Base-by-base conservation (phyloP, 2,329 filamentous ascomycete species). In the Stemphylium beticola region DNA sequence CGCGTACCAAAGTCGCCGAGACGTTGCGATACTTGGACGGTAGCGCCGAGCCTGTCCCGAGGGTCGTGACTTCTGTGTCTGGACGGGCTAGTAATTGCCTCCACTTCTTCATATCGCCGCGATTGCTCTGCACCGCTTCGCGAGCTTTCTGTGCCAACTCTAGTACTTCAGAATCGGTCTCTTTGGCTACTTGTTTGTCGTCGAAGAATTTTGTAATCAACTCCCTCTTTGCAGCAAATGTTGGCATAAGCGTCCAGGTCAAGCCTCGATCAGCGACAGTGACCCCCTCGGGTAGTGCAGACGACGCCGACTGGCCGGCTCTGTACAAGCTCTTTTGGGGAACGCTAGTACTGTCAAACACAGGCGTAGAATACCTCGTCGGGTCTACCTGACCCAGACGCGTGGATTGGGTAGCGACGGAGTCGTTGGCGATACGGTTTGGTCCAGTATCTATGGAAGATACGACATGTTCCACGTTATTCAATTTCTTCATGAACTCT, bases 21-120 rank as follows among this genome's bases (percentile, higher is more conserved):
- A 99, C 95, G 72, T 98, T 99, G 66, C 95, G 90, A 74, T 97
- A 95, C 73, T 96, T 96, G 31, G 92, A 96, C 1, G 95, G 95
- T 14, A 90, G 73, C 0, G 93, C 90, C 3, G 93, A 98, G 8
- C 95, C 95, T 2, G 95, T 99, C 5, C 95, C 95, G 0, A 99
- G 83, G 1, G 92, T 86, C 34, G 93, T 88, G 43, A 99, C 85
- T 74, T 97, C 92, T 0, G 88, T 86, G 65, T 97, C 88, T 31
- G 85, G 82, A 61, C 86, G 85, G 2, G 90, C 89, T 2, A 96
- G 84, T 57, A 87, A 84, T n/a, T 82, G 76, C 59, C 87, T 85
- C 87, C 79, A 74, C 66, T 78, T 47, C 15, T 81, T 71, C 55
- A 88, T 83, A 2, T 76, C 76, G 0, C 78, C 71, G 11, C 79